Evolutionary conservation across 106 monocot species (phyloP), one percentile per base, ranked within the genome.

Genomic region (Dendrobium officinale): DNA sequence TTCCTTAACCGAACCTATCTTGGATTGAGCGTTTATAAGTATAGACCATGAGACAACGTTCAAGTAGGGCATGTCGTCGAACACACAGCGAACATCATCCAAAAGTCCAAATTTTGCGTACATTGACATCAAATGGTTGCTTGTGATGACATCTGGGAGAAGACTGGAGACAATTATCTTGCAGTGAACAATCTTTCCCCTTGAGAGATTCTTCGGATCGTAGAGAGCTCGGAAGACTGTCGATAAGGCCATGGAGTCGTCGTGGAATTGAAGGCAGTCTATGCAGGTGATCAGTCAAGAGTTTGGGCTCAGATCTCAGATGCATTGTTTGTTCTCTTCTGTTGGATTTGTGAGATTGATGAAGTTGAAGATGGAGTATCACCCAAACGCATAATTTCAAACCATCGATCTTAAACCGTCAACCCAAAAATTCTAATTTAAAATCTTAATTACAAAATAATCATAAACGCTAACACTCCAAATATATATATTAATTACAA

Each of bases 11-110:
- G 1, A 19, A 3, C 83, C 80, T 10, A n/a, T 31, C n/a, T 54
- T 80, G 16, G 66, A 47, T 40, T 80, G 77, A 18, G 67, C 80
- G 55, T 76, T 55, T 22, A 83, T 77, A 48, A 83, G 37, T n/a
- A 77, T 72, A 1, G 83, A 73, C 83, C 83, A 83, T 0, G 81
- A 85, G 22, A 81, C 77, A 0, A 78, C 58, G 24, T 85, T 78
- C 17, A 24, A 72, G 13, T 73, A 2, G 29, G 78, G 81, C 81
- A 85, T 81, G 19, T 26, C 29, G 54, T 81, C 85, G 81, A 85
- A 81, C 85, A 85, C 10, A 2, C 8, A 7, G 59, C 78, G 78
- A 10, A 81, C 85, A 56, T 85, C 58, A 2, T 78, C 61, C 6
- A 85, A 44, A 54, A 18, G 42, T 10, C 45, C 56, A 59, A 41